phyloP scores from a whole-genome alignment of 306 rosid genomes.

The Myrica gale region DNA sequence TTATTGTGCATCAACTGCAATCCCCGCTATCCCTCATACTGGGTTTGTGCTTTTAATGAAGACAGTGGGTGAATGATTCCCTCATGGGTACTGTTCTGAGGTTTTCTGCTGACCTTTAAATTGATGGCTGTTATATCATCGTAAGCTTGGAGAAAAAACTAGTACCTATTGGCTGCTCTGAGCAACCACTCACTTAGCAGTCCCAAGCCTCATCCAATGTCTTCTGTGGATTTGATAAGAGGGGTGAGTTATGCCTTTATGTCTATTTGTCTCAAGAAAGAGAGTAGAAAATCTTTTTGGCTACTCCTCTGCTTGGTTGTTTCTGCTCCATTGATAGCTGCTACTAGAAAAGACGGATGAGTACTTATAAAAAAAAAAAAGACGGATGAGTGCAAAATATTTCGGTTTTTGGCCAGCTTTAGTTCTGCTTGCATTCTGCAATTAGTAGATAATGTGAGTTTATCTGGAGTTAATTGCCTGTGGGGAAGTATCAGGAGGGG shows the following conservation, averaged over 20 bases:
- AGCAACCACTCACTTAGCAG: not conserved
- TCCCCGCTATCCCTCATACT: not conserved
- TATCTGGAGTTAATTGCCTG: not conserved
- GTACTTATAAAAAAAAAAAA: too few species aligned
- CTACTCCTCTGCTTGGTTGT: not conserved
- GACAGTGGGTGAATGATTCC: constrained; percentile 12
- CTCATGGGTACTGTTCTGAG: not conserved
- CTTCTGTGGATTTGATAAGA: not conserved
- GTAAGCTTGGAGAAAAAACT: not conserved
- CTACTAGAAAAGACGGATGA: not conserved
- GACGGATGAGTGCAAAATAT: not conserved
- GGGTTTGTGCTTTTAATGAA: not conserved
- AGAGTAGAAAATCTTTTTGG: not conserved
- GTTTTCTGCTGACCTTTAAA: not conserved
- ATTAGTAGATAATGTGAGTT: not conserved
- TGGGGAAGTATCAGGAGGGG: not conserved
- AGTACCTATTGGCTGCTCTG: not conserved
- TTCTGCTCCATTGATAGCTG: constrained; percentile 2
- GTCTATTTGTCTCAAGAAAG: not conserved
- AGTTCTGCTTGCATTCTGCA: not conserved
- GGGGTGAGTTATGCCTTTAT: not conserved
- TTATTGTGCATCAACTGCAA: not conserved
- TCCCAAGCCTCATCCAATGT: not conserved
- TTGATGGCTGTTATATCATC: not conserved
- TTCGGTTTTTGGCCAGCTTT: not conserved